Evolutionary conservation across 176 grass and related monocot species (phyloP).

Genomic region (Olyra latifolia): DNA sequence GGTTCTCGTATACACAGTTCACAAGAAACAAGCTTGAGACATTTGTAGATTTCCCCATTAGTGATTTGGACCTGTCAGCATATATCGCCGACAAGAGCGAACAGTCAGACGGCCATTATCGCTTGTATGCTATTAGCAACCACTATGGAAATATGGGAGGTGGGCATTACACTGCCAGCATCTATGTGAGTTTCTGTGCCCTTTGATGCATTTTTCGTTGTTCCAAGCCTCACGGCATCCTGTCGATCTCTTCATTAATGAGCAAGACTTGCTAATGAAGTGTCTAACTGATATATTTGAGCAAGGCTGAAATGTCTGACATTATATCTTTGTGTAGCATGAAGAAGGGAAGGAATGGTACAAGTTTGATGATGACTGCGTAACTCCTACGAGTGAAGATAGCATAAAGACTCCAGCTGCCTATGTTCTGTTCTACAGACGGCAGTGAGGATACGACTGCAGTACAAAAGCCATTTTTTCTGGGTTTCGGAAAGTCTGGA

Average conservation of each 20-base stretch:
- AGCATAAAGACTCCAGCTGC: slow-evolving; percentile 79
- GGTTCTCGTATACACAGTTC: slow-evolving; percentile 79
- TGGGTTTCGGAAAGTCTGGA: slow-evolving; percentile 7
- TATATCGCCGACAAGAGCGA: slow-evolving; percentile 55
- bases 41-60: slow-evolving; percentile 84
- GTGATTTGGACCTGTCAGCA: slow-evolving; percentile 63
- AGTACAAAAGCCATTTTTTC: slow-evolving; percentile 4
- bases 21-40: slow-evolving; percentile 93
- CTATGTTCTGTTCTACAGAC: slow-evolving; percentile 88
- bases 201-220: slow-evolving; percentile 4
- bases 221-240: not conserved
- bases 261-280: not conserved
- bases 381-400: slow-evolving; percentile 63
- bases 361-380: slow-evolving; percentile 82
- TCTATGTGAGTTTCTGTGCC: slow-evolving; percentile 58
- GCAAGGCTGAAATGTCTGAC: not conserved
- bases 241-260: not conserved
- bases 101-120: slow-evolving; percentile 47
- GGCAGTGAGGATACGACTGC: slow-evolving; percentile 32
- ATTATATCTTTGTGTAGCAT: slow-evolving; percentile 50
- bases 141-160: slow-evolving; percentile 95
- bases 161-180: slow-evolving; percentile 88
- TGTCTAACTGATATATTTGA: no score
- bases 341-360: slow-evolving; percentile 76
- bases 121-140: slow-evolving; percentile 79